Conservation (phyloP, 1,284 basidiomycete species). For the Agroathelia rolfsii region DNA sequence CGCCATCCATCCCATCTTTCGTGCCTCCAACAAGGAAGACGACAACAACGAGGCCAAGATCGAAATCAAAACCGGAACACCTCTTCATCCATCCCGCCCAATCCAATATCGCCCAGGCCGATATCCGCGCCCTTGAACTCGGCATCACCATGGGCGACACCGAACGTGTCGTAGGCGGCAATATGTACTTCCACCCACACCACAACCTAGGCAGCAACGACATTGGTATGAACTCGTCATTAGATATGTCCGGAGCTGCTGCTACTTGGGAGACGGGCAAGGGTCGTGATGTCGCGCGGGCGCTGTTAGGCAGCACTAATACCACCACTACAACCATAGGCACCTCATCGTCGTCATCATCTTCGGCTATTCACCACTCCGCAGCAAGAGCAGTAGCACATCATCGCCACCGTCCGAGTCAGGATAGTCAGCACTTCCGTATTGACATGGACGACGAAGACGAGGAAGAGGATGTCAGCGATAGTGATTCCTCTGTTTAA, state of each 20-base stretch:
- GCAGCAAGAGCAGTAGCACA: too few species aligned
- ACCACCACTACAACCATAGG: too few species aligned
- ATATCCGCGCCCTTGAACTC: constrained; percentile 43
- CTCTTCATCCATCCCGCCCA: constrained; percentile 54
- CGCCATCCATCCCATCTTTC: constrained; percentile 12
- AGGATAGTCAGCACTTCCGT: too few species aligned
- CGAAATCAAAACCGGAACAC: constrained; percentile 43
- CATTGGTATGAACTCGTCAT: too few species aligned
- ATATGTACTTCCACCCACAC: background rate
- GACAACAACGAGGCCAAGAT: constrained; percentile 24
- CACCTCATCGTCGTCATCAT: too few species aligned
- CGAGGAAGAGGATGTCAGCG: too few species aligned
- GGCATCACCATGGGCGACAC: constrained; percentile 38
- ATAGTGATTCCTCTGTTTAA: too few species aligned
- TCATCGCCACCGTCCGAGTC: too few species aligned
- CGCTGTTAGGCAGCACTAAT: constrained; percentile 18
- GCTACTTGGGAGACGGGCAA: constrained; percentile 34
- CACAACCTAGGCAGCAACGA: background rate
- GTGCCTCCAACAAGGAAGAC: constrained; percentile 11
- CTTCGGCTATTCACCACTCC: too few species aligned
- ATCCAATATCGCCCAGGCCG: constrained; percentile 55
- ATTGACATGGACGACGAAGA: too few species aligned
- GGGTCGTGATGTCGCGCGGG: constrained; percentile 28
- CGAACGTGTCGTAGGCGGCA: constrained; percentile 26
- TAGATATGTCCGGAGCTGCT: too few species aligned